Conservation (phyloP, 2,329 filamentous ascomycete species). For the Endoconidiophora laricicola region DNA sequence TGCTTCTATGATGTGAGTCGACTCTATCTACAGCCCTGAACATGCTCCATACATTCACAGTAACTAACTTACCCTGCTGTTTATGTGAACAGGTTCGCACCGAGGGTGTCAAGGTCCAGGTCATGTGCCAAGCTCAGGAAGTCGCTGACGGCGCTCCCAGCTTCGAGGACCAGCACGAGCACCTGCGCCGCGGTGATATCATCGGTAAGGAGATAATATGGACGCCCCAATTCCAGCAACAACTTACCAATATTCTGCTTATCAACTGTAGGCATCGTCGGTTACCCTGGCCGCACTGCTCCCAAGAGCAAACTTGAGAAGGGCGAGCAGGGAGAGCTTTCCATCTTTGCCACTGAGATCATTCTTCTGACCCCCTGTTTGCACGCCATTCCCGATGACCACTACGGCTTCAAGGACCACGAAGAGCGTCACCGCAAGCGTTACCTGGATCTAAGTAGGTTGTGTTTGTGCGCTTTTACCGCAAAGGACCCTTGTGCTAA, state of each 20-base stretch:
- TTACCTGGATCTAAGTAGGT: conserved; percentile 63
- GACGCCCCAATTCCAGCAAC: background rate
- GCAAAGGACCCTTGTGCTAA: background rate
- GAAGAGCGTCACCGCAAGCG: conserved; percentile 87
- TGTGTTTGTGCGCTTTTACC: background rate
- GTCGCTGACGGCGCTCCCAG: conserved; percentile 44
- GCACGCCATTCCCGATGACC: conserved; percentile 75
- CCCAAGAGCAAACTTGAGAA: conserved; percentile 73
- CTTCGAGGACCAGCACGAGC: conserved; percentile 80
- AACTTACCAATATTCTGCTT: background rate
- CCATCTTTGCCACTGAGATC: conserved; percentile 79
- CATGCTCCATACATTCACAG: background rate
- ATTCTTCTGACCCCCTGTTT: conserved; percentile 78
- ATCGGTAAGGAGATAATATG: conserved; percentile 38
- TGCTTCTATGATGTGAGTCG: conserved; percentile 61
- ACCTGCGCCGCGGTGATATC: conserved; percentile 79
- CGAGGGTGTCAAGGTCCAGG: conserved; percentile 56
- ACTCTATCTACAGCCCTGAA: no score
- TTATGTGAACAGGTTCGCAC: conserved; percentile 30
- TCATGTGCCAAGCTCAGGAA: conserved; percentile 81
- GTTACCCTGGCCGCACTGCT: conserved; percentile 66
- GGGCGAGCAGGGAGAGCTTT: conserved; percentile 76
- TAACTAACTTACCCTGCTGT: background rate
- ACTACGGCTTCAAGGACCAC: conserved; percentile 89
- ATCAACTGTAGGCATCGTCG: conserved; percentile 35